Conservation (phyloP, 2,329 filamentous ascomycete genomes). For the Stylonectria norvegica region DNA sequence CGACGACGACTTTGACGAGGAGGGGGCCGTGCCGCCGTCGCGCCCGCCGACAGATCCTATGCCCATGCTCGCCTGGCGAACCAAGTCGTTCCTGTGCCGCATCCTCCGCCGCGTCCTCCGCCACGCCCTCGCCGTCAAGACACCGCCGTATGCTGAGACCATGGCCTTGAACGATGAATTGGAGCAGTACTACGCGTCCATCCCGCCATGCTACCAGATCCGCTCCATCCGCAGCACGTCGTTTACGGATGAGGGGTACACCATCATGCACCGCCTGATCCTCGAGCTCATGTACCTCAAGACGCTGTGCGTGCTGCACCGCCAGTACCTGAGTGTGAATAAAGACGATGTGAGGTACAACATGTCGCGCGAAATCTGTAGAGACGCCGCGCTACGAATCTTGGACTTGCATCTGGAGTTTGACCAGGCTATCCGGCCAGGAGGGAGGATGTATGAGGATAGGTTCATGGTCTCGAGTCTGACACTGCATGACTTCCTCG, state of each 20-base stretch:
- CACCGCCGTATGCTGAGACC: conserved; percentile 34
- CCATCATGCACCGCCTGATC: conserved; percentile 48
- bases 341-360: conserved; percentile 37
- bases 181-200: conserved; percentile 31
- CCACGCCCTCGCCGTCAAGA: conserved; percentile 37
- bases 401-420: conserved; percentile 47
- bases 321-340: conserved; percentile 42
- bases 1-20: conserved; percentile 52
- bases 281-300: conserved; percentile 48
- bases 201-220: conserved; percentile 40
- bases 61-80: conserved; percentile 40
- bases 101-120: conserved; percentile 43
- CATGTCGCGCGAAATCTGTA: conserved; percentile 40
- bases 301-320: conserved; percentile 48
- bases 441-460: conserved; percentile 50
- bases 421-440: conserved; percentile 42
- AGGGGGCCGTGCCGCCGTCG: conserved; percentile 39
- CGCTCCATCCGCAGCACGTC: conserved; percentile 41
- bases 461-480: conserved; percentile 52
- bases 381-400: conserved; percentile 42
- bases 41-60: conserved; percentile 43
- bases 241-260: conserved; percentile 41
- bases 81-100: conserved; percentile 42
- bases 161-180: conserved; percentile 39
- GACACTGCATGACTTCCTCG: conserved; percentile 54